A percentile compares a stretch with the other conserved stretches of the same genome.
phyloP scores from a whole-genome alignment of 352 stramenopile species.

The Globisporangium rhizosaccharum region DNA sequence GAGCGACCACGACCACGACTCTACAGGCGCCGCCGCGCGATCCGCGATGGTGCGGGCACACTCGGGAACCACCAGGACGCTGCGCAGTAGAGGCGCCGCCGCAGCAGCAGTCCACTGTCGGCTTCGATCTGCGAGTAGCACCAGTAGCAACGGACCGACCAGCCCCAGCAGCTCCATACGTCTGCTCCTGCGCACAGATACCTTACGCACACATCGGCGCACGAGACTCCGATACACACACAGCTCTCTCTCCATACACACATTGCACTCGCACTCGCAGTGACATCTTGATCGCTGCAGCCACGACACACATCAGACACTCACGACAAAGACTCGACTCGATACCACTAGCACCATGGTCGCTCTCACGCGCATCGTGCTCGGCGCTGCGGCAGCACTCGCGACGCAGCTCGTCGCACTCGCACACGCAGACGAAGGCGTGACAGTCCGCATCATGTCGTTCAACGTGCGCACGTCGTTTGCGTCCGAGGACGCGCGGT shows the following conservation, averaged over 20 bases:
- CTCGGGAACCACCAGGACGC: not conserved
- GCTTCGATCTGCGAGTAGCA: not conserved
- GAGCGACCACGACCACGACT: not conserved
- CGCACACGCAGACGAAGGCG: constrained; percentile 26
- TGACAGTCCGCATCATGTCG: constrained; percentile 58
- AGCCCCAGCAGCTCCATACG: not conserved
- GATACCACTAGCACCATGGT: constrained; percentile 3
- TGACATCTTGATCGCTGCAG: no score
- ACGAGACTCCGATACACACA: not conserved
- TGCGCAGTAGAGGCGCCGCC: not conserved
- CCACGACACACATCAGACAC: no score
- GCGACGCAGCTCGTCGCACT: constrained; percentile 15
- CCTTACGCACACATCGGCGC: not conserved
- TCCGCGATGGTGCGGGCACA: not conserved
- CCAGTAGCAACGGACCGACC: not conserved
- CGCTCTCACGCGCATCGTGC: not conserved
- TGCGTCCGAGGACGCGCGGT: constrained; percentile 30
- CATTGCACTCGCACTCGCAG: not conserved
- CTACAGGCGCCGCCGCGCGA: not conserved
- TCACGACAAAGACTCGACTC: not conserved
- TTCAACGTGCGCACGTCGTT: constrained; percentile 80
- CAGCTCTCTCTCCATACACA: not conserved
- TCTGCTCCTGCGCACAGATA: not conserved
- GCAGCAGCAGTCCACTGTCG: not conserved
- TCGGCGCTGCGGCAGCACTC: not conserved